Evolutionary conservation across 2,329 filamentous ascomycete species (phyloP).

Genomic region (Fusarium fujikuroi): DNA sequence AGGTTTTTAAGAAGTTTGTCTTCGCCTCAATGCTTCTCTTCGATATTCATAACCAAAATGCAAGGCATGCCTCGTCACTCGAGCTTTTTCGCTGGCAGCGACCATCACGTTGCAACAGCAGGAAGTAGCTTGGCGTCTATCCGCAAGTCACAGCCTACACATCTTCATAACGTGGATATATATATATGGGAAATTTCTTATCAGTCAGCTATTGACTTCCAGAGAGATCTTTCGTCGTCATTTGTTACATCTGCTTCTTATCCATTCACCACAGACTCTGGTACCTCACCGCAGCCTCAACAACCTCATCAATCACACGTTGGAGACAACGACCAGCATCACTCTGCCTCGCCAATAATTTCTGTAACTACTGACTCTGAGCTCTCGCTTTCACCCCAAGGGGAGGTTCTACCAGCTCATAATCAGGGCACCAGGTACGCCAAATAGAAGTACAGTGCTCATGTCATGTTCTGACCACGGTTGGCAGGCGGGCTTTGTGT

Average conservation of each 20-base stretch:
- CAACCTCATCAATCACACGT: rapidly evolving
- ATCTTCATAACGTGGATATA: not conserved
- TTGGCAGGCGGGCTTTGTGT: rapidly evolving
- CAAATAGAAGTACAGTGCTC: rapidly evolving
- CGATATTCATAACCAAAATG: no score
- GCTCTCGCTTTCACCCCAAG: rapidly evolving
- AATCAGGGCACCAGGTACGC: rapidly evolving
- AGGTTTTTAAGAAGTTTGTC: no score
- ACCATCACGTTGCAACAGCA: no score
- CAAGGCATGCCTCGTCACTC: no score
- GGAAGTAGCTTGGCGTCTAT: not conserved
- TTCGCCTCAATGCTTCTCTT: no score
- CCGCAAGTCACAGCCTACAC: rapidly evolving
- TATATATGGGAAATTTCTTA: not conserved
- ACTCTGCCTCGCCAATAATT: not conserved
- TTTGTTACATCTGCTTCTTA: rapidly evolving
- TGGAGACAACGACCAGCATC: not conserved
- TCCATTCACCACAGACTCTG: not conserved
- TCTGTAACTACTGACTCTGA: rapidly evolving
- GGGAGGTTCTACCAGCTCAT: rapidly evolving
- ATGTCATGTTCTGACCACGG: rapidly evolving
- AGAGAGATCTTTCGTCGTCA: rapidly evolving
- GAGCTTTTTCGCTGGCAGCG: rapidly evolving
- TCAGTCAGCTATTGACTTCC: not conserved
- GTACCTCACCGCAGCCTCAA: rapidly evolving